Conservation (phyloP, 345 rosid species). For the Ailanthus altissimus region DNA sequence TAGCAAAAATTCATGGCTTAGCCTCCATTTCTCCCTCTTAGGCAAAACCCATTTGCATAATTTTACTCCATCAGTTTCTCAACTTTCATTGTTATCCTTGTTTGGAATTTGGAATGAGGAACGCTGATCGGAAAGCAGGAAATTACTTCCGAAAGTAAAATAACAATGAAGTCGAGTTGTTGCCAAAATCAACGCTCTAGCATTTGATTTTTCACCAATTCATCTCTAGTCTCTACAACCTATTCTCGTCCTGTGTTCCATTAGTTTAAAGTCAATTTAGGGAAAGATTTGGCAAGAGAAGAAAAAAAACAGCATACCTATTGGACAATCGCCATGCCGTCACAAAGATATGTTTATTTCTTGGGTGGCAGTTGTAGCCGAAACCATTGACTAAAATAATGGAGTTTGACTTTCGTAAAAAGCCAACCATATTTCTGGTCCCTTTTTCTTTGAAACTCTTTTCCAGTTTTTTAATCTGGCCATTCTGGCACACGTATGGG, state of each 20-base stretch:
- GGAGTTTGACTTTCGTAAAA: neutral
- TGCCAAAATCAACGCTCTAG: neutral
- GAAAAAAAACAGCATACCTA: neutral
- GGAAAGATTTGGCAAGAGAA: neutral
- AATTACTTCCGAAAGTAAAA: neutral
- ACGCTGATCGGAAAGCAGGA: neutral
- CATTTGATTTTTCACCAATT: neutral
- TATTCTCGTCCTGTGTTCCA: no score
- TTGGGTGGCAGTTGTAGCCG: neutral
- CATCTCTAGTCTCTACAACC: no score
- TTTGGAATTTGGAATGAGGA: neutral
- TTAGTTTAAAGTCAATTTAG: no score
- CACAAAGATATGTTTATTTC: neutral
- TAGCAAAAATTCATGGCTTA: neutral
- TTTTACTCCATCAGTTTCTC: no score
- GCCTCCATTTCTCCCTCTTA: no score
- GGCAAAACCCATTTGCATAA: no score
- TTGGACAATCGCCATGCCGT: neutral
- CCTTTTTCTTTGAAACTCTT: neutral
- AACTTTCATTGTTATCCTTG: no score
- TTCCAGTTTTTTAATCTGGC: neutral
- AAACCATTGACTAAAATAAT: neutral
- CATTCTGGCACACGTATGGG: neutral
- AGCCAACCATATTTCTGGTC: neutral
- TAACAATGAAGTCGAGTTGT: no score